Evolutionary conservation across 208 protist genomes (phyloP), one percentile per base, ranked within the genome.

Genomic region (Phytomonas sp.): DNA sequence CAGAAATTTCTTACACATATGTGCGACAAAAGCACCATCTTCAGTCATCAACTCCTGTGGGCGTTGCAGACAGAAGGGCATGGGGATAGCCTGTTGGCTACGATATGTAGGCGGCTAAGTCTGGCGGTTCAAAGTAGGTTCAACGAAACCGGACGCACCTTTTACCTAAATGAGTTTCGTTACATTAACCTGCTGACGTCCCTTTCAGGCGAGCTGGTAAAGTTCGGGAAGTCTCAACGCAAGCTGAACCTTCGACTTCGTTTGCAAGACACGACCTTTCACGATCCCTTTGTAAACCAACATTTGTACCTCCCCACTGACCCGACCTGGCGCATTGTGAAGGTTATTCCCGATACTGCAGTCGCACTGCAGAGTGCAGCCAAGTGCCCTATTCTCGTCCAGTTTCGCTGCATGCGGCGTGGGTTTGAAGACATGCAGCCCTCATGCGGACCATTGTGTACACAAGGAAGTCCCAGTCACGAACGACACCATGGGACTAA

Each of bases 311-410:
- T 94, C 33, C 89, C 93, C 26, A 95, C 91, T 14, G 83, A 97
- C 67, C 75, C 83, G 23, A 68, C 80, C 30, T 91, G 76, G 69
- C 84, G 85, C 56, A 90, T 97, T 67, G 74, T 80, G 12, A 81
- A 74, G 31, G 83, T 97, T 34, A 85, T 93, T 66, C 75, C 84
- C 14, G 62, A 91, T 60, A 92, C 83, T 3, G 86, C 86, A n/a
- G 79, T 79, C 23, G 87, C 89, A 6, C 91, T 97, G 87, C 91
- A 96, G 77, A 90, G 81, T 49, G 91, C 91, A 16, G 91, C 90
- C 60, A 97, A 97, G 77, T 94, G 89, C 70, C 93, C 93, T 3
- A 97, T 97, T 56, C 73, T 97, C 29, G 85, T 97, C 19, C 82
- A 92, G 73, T 97, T 97, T 79, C 66, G 84, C 23, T 90, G 91